Evolutionary conservation across 169 alveolate species (phyloP).

Genomic region (Cyclospora cayetanensis): DNA sequence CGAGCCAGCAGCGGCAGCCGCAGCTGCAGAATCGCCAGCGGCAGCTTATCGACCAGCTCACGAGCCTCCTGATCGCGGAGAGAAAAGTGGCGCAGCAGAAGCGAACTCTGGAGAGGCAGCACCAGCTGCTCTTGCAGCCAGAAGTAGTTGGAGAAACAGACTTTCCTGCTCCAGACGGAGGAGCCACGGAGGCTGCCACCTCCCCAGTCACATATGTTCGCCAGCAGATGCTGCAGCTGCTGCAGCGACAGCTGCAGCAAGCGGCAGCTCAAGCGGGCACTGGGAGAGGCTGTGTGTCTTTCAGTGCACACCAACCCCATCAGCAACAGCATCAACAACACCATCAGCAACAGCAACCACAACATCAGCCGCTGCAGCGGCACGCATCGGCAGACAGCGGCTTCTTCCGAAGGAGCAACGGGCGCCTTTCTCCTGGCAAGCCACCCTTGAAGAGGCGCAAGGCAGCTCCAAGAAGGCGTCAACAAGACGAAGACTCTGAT

Average conservation of each 20-base stretch:
- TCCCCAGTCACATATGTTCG: not conserved
- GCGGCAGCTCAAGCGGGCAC: not conserved
- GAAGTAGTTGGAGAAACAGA: not conserved
- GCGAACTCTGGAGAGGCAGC: not conserved
- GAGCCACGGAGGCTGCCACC: not conserved
- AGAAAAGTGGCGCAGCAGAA: not conserved
- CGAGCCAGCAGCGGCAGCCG: not conserved
- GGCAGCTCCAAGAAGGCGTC: not conserved
- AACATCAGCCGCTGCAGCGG: not conserved
- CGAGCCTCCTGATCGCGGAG: not conserved
- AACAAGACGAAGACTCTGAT: no score
- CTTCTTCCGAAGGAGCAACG: no score
- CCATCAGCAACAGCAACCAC: not conserved
- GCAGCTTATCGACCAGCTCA: not conserved
- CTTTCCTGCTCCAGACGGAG: no score
- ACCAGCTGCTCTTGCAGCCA: not conserved
- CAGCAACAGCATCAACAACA: no score
- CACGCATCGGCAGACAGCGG: not conserved
- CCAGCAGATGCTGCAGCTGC: not conserved
- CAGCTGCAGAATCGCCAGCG: conserved; percentile 24
- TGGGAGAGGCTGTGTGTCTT: not conserved
- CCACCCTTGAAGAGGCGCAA: not conserved
- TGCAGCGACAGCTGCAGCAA: not conserved
- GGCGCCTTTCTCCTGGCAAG: no score
- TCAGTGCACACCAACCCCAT: not conserved